Base-by-base conservation (phyloP, 306 rosid genomes). In the Adenanthera pavonina region DNA sequence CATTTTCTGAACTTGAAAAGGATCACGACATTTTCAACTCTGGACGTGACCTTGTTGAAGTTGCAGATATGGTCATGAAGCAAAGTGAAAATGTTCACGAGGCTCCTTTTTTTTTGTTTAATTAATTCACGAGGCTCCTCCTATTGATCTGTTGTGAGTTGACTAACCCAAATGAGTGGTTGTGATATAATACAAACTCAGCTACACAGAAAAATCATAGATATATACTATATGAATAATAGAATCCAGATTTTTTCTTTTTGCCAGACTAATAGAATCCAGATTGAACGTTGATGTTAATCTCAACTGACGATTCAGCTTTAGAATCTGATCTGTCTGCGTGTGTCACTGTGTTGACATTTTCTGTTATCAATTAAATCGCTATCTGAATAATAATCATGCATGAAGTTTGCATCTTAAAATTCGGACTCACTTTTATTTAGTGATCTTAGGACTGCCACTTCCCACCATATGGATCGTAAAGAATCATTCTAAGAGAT, bases 1-100 rank as follows among this genome's bases (percentile, higher is more conserved):
- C 46, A 85, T 82, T 92, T 89, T 83, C 64, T 70, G 66, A 87
- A 82, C 72, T 36, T 82, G 72, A 54, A 79, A 72, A 16, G 3
- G 81, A 59, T 54, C 66, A 2, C 20, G 75, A 80, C 47, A 52
- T 66, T 68, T 46, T 54, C 33, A 71, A 47, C 69, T 43, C 34
- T 53, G 33, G 64, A 3, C 61, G 49, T 19, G 51, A 78, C 36
- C 36, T 47, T 1, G 0, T 14, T 1, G 15, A 11, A 16, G 75
- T 34, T 62, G 30, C 33, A 36, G 72, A 81, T 53, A 14, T 30
- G 30, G 16, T 35, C 67, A 15, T 59, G 33, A 59, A 81, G 68
- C 14, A 25, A 35, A 15, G 77, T 56, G 60, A 44, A 69, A 49
- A 53, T 57, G 66, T 72, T 38, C 25, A 15, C 12, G 6, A 68